Evolutionary conservation across 2,329 filamentous ascomycete species (phyloP), one percentile per base, ranked within the genome.

Genomic region (Nemania abortiva): DNA sequence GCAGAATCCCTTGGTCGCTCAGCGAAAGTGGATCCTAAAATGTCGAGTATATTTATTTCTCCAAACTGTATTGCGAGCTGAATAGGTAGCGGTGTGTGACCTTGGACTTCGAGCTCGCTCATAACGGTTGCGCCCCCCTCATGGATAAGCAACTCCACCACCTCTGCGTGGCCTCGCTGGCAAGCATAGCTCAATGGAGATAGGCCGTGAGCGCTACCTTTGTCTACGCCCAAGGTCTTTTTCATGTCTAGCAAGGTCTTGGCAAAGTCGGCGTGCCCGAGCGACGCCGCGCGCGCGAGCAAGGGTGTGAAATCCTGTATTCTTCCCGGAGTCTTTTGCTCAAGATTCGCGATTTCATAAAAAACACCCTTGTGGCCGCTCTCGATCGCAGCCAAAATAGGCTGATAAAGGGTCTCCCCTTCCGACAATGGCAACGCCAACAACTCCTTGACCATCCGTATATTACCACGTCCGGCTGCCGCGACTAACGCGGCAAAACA

Each of bases 41-140:
- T 52, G 49, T 52, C 11, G 20, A 52, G 49, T 52, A 52, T 52
- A 1, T 52, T 6, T 29, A 29, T 52, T 27, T 52, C 10, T 27
- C 22, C 49, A 24, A 54, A 54, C 7, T n/a, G 50, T n/a, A 54
- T 10, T 10, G 50, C 50, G 15, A 54, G 50, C 50, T 11, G 50
- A 18, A 54, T 54, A 31, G 50, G 50, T 3, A 54, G 13, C 2
- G 24, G 13, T 9, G 13, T n/a, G 13, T 34, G 2, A 54, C n/a
- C 3, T 54, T n/a, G 2, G 27, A 31, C 50, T 11, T 54, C 11
- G 2, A n/a, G 50, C 4, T 34, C 50, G 24, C 5, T 54, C 50
- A 31, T 29, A 4, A 31, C 6, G 24, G 50, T 4, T 1, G 50
- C 1, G 1, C 50, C 50, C 1, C 50, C 50, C 6, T 54, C 27